Conservation (phyloP, 2,329 filamentous ascomycete genomes). For the Calonectria henricotiae region DNA sequence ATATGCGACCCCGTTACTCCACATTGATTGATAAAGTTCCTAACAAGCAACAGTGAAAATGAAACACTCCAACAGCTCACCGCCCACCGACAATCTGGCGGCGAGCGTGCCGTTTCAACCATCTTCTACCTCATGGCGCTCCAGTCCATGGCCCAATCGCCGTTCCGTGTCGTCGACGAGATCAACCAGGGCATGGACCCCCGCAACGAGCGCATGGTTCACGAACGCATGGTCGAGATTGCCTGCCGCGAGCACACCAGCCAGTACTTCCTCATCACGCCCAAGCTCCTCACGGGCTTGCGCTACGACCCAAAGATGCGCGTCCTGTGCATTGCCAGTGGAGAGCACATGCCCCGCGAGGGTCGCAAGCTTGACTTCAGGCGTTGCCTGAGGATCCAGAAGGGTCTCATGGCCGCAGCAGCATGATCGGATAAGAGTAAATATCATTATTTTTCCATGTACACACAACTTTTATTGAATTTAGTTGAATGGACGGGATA, state of each 20-base stretch:
- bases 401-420: conserved; percentile 57
- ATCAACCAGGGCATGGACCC: conserved; percentile 99
- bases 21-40: conserved; percentile 1
- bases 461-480: neutral
- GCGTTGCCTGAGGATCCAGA: conserved; percentile 64
- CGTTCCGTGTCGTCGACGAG: conserved; percentile 98
- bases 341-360: conserved; percentile 78
- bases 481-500: too few species aligned
- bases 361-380: conserved; percentile 68
- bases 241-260: conserved; percentile 87
- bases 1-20: neutral
- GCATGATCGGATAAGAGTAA: conserved; percentile 32
- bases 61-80: conserved; percentile 90
- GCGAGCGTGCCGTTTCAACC: conserved; percentile 95
- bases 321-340: conserved; percentile 93
- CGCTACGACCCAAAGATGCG: conserved; percentile 93
- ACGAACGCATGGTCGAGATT: conserved; percentile 98
- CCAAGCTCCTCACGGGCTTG: conserved; percentile 89
- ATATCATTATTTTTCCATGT: neutral
- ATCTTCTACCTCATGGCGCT: conserved; percentile 99
- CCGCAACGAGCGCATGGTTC: conserved; percentile 97
- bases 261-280: conserved; percentile 97
- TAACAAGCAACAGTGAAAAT: conserved; percentile 72
- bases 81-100: conserved; percentile 94
- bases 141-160: conserved; percentile 92